phyloP scores from a whole-genome alignment of 2,329 filamentous ascomycete genomes.

The Ceratocystis harringtonii region DNA sequence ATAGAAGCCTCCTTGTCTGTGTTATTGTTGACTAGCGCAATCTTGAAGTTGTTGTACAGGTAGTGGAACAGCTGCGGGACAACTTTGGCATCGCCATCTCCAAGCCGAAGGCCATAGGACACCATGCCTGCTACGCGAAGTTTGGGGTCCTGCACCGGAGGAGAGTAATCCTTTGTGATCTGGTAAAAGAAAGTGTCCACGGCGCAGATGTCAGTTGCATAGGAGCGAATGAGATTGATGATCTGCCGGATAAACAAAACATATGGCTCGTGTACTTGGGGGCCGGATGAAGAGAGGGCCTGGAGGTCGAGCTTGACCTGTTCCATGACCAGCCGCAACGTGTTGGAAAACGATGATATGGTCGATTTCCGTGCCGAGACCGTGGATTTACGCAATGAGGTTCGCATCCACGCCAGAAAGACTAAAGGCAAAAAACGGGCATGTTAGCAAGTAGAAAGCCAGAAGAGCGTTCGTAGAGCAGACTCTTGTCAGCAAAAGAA shows the following conservation, averaged over 20 bases:
- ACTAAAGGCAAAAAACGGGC: slow-evolving; percentile 19
- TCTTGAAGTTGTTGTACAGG: slow-evolving; percentile 42
- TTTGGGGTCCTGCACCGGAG: slow-evolving; percentile 39
- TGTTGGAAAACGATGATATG: slow-evolving; percentile 29
- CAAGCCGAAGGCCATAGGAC: slow-evolving; percentile 39
- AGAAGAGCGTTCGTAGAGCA: too few relatives aligned
- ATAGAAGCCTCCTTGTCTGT: slow-evolving; percentile 34
- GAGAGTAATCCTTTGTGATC: slow-evolving; percentile 40
- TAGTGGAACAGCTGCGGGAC: slow-evolving; percentile 40
- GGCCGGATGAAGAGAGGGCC: slow-evolving; percentile 23
- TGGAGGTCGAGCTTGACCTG: slow-evolving; percentile 38
- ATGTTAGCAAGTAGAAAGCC: not conserved
- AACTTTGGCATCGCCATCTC: slow-evolving; percentile 36
- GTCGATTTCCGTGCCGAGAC: slow-evolving; percentile 26
- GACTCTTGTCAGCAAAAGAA: not conserved
- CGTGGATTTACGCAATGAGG: slow-evolving; percentile 29
- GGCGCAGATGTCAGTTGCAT: slow-evolving; percentile 38
- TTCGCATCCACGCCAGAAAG: slow-evolving; percentile 36
- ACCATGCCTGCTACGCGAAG: slow-evolving; percentile 41
- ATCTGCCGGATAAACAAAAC: slow-evolving; percentile 38
- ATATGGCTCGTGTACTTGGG: slow-evolving; percentile 31
- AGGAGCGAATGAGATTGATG: slow-evolving; percentile 38
- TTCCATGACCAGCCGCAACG: slow-evolving; percentile 35
- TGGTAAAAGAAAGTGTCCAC: slow-evolving; percentile 43
- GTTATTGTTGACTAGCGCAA: slow-evolving; percentile 35